These are phyloP conservation scores for Fusarium penzigii DNA, from an alignment of 2,329 filamentous ascomycete genomes.

Conservation along the genomic window DNA sequence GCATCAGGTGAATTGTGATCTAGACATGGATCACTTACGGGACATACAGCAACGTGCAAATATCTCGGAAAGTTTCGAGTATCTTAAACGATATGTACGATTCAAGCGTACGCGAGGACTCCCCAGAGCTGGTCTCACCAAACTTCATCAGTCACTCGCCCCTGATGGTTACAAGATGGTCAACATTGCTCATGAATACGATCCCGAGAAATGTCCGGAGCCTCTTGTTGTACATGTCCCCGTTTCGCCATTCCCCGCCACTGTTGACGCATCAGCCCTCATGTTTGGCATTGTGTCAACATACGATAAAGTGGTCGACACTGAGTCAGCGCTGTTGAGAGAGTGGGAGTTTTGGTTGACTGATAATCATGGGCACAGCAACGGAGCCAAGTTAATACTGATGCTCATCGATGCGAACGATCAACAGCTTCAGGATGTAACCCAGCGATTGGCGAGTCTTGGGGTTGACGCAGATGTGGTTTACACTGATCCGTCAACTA, in stretches of 20 bases:
- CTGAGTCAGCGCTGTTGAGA: slow-evolving; percentile 52
- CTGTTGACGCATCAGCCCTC: slow-evolving; percentile 56
- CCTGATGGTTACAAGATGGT: slow-evolving; percentile 50
- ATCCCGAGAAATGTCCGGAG: slow-evolving; percentile 45
- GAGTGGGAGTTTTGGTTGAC: slow-evolving; percentile 64
- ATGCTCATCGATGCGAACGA: slow-evolving; percentile 55
- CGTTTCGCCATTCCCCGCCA: slow-evolving; percentile 49
- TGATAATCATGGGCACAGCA: slow-evolving; percentile 54
- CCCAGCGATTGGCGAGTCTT: slow-evolving; percentile 35
- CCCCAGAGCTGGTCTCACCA: slow-evolving; percentile 52
- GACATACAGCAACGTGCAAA: slow-evolving; percentile 48
- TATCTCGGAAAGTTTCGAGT: slow-evolving; percentile 54
- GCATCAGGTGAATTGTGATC: slow-evolving; percentile 49
- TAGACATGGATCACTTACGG: slow-evolving; percentile 49
- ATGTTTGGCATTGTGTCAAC: slow-evolving; percentile 62
- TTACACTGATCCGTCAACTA: not conserved
- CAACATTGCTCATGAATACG: slow-evolving; percentile 45
- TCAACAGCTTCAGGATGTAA: slow-evolving; percentile 51
- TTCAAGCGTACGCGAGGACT: slow-evolving; percentile 50
- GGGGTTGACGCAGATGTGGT: not conserved
- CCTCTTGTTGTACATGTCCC: slow-evolving; percentile 54
- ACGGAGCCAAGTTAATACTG: slow-evolving; percentile 57
- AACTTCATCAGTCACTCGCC: slow-evolving; percentile 49
- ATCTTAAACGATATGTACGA: slow-evolving; percentile 56
- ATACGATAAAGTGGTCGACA: slow-evolving; percentile 54